Evolutionary conservation across 495 filamentous ascomycete species (phyloP).

Genomic region (Cetradonia linearis): DNA sequence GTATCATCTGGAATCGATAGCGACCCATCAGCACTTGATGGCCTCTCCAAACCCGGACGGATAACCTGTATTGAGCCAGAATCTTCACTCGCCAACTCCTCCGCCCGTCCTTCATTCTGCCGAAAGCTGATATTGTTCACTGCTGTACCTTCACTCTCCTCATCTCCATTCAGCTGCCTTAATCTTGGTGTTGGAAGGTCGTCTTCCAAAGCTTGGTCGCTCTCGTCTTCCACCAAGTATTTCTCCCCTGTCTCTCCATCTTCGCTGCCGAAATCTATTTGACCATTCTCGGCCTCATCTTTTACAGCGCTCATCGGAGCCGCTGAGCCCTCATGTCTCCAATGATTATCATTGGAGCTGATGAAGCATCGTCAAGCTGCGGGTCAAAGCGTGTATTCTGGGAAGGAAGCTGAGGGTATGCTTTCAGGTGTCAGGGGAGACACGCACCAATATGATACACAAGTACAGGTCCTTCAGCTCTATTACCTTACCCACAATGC

Average conservation of each 20-base stretch:
- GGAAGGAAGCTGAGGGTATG: background rate
- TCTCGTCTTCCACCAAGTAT: background rate
- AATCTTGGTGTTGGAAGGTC: background rate
- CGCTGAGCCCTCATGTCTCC: constrained; percentile 23
- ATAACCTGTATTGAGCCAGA: constrained; percentile 7
- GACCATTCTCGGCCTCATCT: constrained; percentile 27
- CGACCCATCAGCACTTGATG: constrained; percentile 39
- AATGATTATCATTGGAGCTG: constrained; percentile 20
- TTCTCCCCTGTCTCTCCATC: constrained; percentile 17
- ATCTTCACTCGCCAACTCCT: constrained; percentile 2
- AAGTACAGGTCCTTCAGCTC: background rate
- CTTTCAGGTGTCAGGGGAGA: background rate
- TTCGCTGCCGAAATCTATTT: constrained; percentile 18
- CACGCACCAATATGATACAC: background rate
- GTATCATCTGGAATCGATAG: constrained; percentile 78
- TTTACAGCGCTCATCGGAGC: constrained; percentile 28
- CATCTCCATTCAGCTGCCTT: constrained; percentile 7
- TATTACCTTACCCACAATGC: background rate
- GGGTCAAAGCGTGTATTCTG: background rate
- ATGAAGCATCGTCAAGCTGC: constrained; percentile 3
- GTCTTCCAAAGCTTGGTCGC: constrained; percentile 3
- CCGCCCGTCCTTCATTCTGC: constrained; percentile 16
- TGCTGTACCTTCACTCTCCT: constrained; percentile 14
- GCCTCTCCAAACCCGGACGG: constrained; percentile 17
- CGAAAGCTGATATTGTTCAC: background rate